Evolutionary conservation across 345 rosid genomes (phyloP), one percentile per base, ranked within the genome.

Genomic region (Eucalyptus sp.): DNA sequence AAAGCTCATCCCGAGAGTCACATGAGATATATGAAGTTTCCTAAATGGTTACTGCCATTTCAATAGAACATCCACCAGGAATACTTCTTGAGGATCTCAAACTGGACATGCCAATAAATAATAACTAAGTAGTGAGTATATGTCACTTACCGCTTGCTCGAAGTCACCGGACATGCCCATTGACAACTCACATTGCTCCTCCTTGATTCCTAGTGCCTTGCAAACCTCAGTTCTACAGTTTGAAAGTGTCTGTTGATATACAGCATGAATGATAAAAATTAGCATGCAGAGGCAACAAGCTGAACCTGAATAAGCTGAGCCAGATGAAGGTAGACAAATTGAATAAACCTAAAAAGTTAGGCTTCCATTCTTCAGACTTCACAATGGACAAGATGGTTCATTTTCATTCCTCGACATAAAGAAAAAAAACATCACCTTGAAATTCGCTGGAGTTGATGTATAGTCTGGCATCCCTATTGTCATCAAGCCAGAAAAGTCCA

Each of bases 141-240:
- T 43, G 52, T 62, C 87, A 17, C 91, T 90, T 92, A 96, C 99
- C 56, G 99, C 99, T 94, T 90, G 94, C 95, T 97, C 98, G 88
- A 95, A 97, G 90, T 97, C 99, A 87, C 96, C 93, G 2, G 99
- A 97, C 99, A 97, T 97, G 91, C 99, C 99, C 99, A 96, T 97
- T 24, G 99, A 97, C 54, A 97, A 94, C 92, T 97, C 99, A 88
- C 95, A 96, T 46, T 94, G 92, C 88, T 94, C 95, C 95, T 94
- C 98, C 52, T 89, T 83, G 92, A 94, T 91, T 89, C 95, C 95
- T 33, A 97, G 95, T 44, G 94, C 97, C 96, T 96, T 94, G 94
- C 98, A 97, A 80, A 96, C 96, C 92, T 95, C 95, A 87, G 83
- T 86, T 95, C 96, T 93, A 91, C 98, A 97, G 89, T 92, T 95